phyloP scores from a whole-genome alignment of 202 grass and related monocot species.

The Setaria viridis region DNA sequence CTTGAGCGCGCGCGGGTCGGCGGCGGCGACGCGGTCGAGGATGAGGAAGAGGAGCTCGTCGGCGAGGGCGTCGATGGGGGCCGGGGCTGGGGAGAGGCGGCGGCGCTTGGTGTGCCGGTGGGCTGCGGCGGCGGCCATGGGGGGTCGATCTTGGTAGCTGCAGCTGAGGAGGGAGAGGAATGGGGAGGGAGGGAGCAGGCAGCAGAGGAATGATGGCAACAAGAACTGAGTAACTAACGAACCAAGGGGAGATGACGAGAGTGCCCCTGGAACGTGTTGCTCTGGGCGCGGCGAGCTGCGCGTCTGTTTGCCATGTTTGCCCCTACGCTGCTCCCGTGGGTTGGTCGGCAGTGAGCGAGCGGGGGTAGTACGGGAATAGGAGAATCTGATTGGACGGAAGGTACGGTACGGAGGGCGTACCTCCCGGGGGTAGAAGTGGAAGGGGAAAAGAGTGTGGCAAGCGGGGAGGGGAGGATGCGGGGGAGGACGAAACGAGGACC shows the following conservation, averaged over 20 bases:
- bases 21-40: constrained; percentile 59
- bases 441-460: background rate
- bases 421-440: background rate
- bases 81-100: background rate
- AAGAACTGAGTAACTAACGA: no score
- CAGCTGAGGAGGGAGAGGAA: background rate
- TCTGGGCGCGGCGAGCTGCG: background rate
- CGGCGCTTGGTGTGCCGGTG: constrained; percentile 27
- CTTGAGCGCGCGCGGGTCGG: constrained; percentile 68
- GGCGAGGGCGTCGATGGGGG: constrained; percentile 43
- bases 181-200: background rate
- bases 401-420: constrained; percentile 68
- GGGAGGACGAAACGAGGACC: constrained; percentile 47
- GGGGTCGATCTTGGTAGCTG: background rate
- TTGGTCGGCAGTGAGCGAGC: accelerated
- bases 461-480: constrained; percentile 62
- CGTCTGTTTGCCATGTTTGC: background rate
- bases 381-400: background rate
- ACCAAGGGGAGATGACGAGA: constrained; percentile 16
- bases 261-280: background rate
- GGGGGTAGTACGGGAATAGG: background rate
- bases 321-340: background rate
- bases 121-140: constrained; percentile 25
- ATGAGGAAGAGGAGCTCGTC: constrained; percentile 84
- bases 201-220: background rate